Percentiles rank a stretch among this genome's conserved stretches.
phyloP scores from a whole-genome alignment of 2,329 filamentous ascomycete genomes.

The Colletotrichum sp. region DNA sequence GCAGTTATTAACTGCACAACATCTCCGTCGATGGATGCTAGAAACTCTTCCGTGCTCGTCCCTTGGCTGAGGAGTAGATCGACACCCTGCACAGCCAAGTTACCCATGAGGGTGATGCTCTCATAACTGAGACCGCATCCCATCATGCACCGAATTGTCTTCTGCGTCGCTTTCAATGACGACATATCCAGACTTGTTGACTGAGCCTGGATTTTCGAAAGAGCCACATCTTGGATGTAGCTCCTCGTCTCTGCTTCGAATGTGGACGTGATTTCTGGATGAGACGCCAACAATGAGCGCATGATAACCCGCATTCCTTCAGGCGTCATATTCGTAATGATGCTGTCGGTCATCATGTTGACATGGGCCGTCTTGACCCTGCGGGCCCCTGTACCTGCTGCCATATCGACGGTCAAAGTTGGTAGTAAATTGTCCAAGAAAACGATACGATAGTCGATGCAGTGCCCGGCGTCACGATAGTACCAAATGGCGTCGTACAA shows the following conservation, averaged over 20 bases:
- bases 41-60: neutral
- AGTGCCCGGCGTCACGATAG: neutral
- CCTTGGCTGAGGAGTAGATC: neutral
- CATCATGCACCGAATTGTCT: constrained; percentile 28
- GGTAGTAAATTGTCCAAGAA: neutral
- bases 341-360: constrained; percentile 52
- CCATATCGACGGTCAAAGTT: neutral
- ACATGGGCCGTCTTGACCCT: constrained; percentile 40
- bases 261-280: constrained; percentile 32
- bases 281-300: constrained; percentile 27
- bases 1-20: constrained; percentile 40
- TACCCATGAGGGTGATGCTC: constrained; percentile 21
- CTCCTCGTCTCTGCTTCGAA: constrained; percentile 34
- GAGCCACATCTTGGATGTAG: constrained; percentile 28
- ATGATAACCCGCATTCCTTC: constrained; percentile 44
- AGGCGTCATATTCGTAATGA: constrained; percentile 45
- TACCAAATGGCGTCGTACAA: neutral
- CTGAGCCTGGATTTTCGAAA: neutral
- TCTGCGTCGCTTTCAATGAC: constrained; percentile 17
- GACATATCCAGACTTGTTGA: neutral
- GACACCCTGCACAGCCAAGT: constrained; percentile 13
- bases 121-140: constrained; percentile 27
- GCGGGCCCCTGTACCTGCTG: neutral
- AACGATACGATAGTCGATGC: neutral
- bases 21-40: constrained; percentile 31